Base-by-base conservation (phyloP, 2,329 filamentous ascomycete genomes). In the Fusarium continuum region DNA sequence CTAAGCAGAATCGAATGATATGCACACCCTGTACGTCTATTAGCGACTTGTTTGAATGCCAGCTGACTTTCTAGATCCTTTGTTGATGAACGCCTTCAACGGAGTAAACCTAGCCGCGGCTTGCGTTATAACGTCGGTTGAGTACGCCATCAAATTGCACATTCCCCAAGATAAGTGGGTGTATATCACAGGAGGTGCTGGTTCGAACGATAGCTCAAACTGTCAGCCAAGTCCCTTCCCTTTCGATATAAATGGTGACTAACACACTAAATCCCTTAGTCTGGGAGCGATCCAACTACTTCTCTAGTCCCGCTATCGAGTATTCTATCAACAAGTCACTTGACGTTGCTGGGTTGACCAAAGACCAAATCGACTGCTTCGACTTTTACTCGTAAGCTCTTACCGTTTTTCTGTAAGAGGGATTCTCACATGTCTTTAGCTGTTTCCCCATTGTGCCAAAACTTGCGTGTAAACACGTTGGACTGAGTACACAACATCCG, bases 51-150 rank as follows among this genome's bases (percentile, higher is more conserved):
- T 2, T 4, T 5, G 1, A 20, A 1, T 13, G 8, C 6, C 4
- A 4, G 5, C 41, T 50, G 6, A 45, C 1, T 1, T 2, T 1
- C 3, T 41, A 90, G 87, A 90, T 73, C 86, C 87, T 0, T 75
- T 91, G 0, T 73, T 90, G 9, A 90, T 90, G 88, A 91, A 91
- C 67, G 88, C 88, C 0, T 90, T 90, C 75, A 91, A 90, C 64
- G 88, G 81, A 3, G 82, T 91, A 29, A 90, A 91, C 57, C 75
- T 90, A 13, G 83, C 87, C 3, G 84, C 80, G 0, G 85, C 87
- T 8, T 82, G 83, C 53, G 78, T 91, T 14, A 55, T 91, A 5
- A 90, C 88, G 1, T 85, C 85, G 0, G 79, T 78, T 0, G 78
- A 84, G 1, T 77, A 80, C 68, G 88, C 88, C 0, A 74, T 72